These are phyloP conservation scores for Backusella parvicylindrica DNA, from an alignment of 192 early-diverging fungal species.

Conservation along the genomic window DNA sequence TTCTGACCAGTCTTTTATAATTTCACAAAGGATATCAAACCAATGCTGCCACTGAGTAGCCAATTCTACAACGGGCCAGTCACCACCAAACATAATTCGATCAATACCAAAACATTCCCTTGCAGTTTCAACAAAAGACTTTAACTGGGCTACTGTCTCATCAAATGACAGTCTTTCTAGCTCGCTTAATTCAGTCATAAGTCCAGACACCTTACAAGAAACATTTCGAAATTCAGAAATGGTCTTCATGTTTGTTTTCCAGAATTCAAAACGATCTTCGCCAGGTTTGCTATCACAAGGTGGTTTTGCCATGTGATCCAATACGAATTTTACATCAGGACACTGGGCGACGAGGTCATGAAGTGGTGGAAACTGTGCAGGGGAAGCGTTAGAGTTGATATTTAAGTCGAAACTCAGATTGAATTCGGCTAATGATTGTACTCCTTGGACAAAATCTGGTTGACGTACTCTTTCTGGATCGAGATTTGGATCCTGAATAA, in stretches of 20 bases:
- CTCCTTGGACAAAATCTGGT: slow-evolving; percentile 16
- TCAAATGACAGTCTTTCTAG: not conserved
- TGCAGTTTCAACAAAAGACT: slow-evolving; percentile 23
- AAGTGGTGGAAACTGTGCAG: slow-evolving; percentile 33
- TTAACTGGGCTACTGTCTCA: slow-evolving; percentile 7
- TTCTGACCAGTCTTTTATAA: slow-evolving; percentile 16
- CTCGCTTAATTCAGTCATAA: slow-evolving; percentile 17
- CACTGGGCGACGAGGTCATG: slow-evolving; percentile 18
- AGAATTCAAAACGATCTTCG: slow-evolving; percentile 20
- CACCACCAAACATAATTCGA: slow-evolving; percentile 31
- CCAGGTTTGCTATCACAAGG: slow-evolving; percentile 21
- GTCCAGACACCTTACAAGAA: slow-evolving; percentile 28
- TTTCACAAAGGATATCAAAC: slow-evolving; percentile 18
- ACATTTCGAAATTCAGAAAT: slow-evolving; percentile 26
- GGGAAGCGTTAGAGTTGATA: slow-evolving; percentile 16
- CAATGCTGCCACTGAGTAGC: slow-evolving; percentile 18
- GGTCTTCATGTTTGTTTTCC: slow-evolving; percentile 11
- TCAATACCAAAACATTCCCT: slow-evolving; percentile 27
- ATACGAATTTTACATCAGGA: slow-evolving; percentile 22
- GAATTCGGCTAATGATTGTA: slow-evolving; percentile 18
- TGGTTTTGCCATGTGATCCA: slow-evolving; percentile 37
- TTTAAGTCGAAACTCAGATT: slow-evolving; percentile 28
- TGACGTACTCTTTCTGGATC: slow-evolving; percentile 8
- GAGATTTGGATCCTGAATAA: slow-evolving; percentile 23
- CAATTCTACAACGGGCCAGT: slow-evolving; percentile 29